These are phyloP conservation scores for Sporothrix variecibatus DNA, from an alignment of 2,329 filamentous ascomycete species.

Conservation along the genomic window DNA sequence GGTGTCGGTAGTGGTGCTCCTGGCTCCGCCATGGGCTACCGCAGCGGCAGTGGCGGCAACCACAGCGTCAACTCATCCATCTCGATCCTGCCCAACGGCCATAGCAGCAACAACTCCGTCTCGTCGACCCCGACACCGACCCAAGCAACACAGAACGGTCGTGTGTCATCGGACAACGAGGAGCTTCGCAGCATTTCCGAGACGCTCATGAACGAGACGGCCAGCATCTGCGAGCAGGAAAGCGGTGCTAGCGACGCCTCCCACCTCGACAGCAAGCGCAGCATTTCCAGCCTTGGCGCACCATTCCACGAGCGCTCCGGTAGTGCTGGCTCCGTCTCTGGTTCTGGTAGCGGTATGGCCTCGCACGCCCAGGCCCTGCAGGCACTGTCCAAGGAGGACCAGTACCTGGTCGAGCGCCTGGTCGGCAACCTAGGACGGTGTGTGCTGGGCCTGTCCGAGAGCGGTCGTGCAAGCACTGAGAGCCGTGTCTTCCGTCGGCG, in stretches of 20 bases:
- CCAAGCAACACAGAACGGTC: background rate
- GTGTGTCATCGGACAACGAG: constrained; percentile 44
- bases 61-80: constrained; percentile 20
- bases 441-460: constrained; percentile 59
- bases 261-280: constrained; percentile 32
- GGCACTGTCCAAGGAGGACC: constrained; percentile 56
- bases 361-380: constrained; percentile 43
- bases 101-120: background rate
- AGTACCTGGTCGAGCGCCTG: constrained; percentile 60
- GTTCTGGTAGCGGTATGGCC: background rate
- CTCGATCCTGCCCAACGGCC: constrained; percentile 2
- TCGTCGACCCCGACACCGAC: constrained; percentile 1
- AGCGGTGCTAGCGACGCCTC: constrained; percentile 23
- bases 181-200: constrained; percentile 52
- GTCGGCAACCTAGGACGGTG: constrained; percentile 63
- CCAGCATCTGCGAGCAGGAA: constrained; percentile 43
- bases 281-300: constrained; percentile 25
- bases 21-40: constrained; percentile 36
- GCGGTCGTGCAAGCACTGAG: constrained; percentile 57
- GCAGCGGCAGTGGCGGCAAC: constrained; percentile 17
- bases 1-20: constrained; percentile 33
- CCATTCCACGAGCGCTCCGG: constrained; percentile 7
- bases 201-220: constrained; percentile 51
- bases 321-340: background rate
- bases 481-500: constrained; percentile 67